Base-by-base conservation (phyloP, 2,329 filamentous ascomycete genomes). In the Penicillium sumatraense region DNA sequence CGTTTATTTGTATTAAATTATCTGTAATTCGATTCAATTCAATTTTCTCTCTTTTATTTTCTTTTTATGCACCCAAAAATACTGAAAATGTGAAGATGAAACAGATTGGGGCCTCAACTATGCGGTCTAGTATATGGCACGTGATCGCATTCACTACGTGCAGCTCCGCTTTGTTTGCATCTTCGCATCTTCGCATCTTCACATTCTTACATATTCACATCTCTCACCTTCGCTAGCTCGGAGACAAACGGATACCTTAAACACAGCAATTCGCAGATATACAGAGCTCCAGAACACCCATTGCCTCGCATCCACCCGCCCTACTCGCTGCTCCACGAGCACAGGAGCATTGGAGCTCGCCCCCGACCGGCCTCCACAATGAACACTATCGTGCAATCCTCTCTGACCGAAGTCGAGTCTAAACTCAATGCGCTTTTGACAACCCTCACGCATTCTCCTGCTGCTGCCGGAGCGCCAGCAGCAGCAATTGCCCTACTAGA, bases 361-460 rank as follows among this genome's bases (percentile, higher is more conserved):
- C 47, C 14, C 10, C 33, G 5, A n/a, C 38, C 20, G 16, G 40
- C 33, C 47, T 36, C 38, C 58, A 69, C 49, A 45, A 80, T 80
- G 77, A 73, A 79, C 51, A 51, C 70, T 13, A 63, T 70, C 38
- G 60, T 79, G 36, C 71, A 76, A 49, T 64, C 66, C 2, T 68
- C 75, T 16, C 70, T 80, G 50, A 71, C 73, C 14, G 66, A 66
- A 35, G 68, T 80, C 31, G 77, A 79, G 61, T 65, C 64, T n/a
- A 74, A 72, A 49, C 71, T 80, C 57, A 78, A 75, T 59, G 64
- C 68, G 26, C 72, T 80, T 7, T 53, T 79, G 7, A 70, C 66
- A 5, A 72, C 71, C 26, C 69, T 80, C 3, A 78, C 74, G 3
- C 76, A 75, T 29, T 75, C 76, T 1, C 76, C 77, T 3, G 76